phyloP scores from a whole-genome alignment of 768 basidiomycete species.

The Boletus pseudopeckii region DNA sequence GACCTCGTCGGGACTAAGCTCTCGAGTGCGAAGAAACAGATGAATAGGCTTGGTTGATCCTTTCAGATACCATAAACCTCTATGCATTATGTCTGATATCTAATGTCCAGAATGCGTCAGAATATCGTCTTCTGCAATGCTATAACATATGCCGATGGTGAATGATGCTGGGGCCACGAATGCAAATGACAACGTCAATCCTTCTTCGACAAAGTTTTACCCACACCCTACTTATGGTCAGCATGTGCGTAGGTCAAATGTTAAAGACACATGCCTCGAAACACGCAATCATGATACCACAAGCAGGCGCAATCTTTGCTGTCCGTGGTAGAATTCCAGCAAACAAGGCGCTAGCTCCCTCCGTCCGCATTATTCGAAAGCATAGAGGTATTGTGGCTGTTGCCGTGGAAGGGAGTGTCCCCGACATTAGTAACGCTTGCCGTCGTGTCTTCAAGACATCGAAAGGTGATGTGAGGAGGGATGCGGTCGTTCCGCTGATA shows the following conservation, averaged over 20 bases:
- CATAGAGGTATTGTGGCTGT: slow-evolving; percentile 63
- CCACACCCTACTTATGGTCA: slow-evolving; percentile 50
- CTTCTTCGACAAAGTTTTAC: slow-evolving; percentile 45
- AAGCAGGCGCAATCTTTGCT: slow-evolving; percentile 95
- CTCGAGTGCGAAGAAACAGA: slow-evolving; percentile 71
- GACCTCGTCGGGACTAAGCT: slow-evolving; percentile 78
- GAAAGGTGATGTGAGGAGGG: slow-evolving; percentile 89
- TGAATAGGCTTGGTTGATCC: slow-evolving; percentile 68
- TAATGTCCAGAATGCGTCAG: slow-evolving; percentile 10
- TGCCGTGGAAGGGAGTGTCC: slow-evolving; percentile 35
- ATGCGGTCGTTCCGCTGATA: slow-evolving; percentile 80
- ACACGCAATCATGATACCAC: slow-evolving; percentile 97
- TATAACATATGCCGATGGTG: slow-evolving; percentile 31
- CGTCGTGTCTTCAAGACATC: slow-evolving; percentile 95
- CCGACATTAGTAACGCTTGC: slow-evolving; percentile 76
- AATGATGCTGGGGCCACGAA: slow-evolving; percentile 11
- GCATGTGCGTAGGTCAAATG: slow-evolving; percentile 6
- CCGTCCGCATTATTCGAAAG: slow-evolving; percentile 66
- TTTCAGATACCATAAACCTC: slow-evolving; percentile 23
- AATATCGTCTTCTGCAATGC: slow-evolving; percentile 17
- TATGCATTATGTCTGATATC: not conserved
- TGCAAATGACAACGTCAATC: slow-evolving; percentile 11
- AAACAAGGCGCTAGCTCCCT: slow-evolving; percentile 76
- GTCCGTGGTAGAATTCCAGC: slow-evolving; percentile 85
- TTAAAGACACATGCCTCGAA: slow-evolving; percentile 64